Percentiles rank a stretch among this genome's conserved stretches.
phyloP scores from a whole-genome alignment of 192 early-diverging fungal genomes.

The Phycomyces blakesleeanus region DNA sequence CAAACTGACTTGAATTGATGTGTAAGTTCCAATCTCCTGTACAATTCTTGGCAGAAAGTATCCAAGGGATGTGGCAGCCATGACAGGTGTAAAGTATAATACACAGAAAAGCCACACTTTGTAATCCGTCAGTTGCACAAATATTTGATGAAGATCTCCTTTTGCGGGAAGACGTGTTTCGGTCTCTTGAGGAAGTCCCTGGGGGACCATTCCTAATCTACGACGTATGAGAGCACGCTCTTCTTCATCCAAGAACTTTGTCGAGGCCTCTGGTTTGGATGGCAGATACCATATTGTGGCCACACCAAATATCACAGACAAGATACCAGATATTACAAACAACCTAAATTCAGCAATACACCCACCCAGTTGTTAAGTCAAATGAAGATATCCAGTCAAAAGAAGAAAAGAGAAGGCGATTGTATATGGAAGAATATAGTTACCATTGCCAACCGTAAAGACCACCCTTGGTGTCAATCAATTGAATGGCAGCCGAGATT shows the following conservation, averaged over 20 bases:
- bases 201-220: neutral
- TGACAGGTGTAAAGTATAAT: slow-evolving; percentile 33
- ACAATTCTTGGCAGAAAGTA: slow-evolving; percentile 37
- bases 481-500: slow-evolving; percentile 28
- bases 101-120: slow-evolving; percentile 35
- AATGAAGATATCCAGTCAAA: too few relatives aligned
- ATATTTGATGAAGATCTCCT: neutral
- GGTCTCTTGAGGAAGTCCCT: neutral
- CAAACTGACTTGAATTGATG: slow-evolving; percentile 34
- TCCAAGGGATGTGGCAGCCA: slow-evolving; percentile 35
- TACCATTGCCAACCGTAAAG: slow-evolving; percentile 34
- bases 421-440: neutral
- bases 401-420: neutral
- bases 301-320: slow-evolving; percentile 28
- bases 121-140: slow-evolving; percentile 17
- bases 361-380: too few relatives aligned
- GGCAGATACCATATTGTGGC: slow-evolving; percentile 28
- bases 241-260: slow-evolving; percentile 25
- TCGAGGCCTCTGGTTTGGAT: slow-evolving; percentile 21
- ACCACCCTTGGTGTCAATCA: slow-evolving; percentile 25
- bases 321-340: slow-evolving; percentile 25
- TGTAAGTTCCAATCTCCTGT: slow-evolving; percentile 26
- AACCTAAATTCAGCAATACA: slow-evolving; percentile 14
- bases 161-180: neutral
- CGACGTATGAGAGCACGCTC: slow-evolving; percentile 16